These are phyloP conservation scores for Neurospora hispaniola DNA, from an alignment of 495 filamentous ascomycete genomes.

Conservation along the genomic window DNA sequence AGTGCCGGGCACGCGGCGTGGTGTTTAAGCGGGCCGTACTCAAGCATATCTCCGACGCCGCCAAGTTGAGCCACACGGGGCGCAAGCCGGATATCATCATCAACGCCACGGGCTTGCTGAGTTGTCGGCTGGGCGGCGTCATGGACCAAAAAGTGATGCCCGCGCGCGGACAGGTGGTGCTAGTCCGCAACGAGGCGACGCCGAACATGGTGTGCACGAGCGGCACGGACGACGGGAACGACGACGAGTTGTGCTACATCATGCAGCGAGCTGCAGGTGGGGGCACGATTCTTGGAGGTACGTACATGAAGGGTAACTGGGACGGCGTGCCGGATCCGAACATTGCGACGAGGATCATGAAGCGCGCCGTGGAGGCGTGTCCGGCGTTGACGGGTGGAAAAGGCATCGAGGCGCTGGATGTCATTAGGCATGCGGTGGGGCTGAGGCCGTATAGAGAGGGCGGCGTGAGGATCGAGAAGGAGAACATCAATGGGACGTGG, in stretches of 20 bases:
- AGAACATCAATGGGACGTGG: conserved; percentile 55
- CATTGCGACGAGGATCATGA: conserved; percentile 80
- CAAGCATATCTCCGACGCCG: conserved; percentile 64
- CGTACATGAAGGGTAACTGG: conserved; percentile 75
- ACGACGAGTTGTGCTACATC: conserved; percentile 73
- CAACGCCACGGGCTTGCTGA: conserved; percentile 71
- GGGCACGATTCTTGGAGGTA: conserved; percentile 77
- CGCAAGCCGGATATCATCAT: conserved; percentile 59
- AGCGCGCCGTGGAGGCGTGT: conserved; percentile 58
- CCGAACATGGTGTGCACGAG: conserved; percentile 59
- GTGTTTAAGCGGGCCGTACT: conserved; percentile 48
- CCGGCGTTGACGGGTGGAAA: conserved; percentile 66
- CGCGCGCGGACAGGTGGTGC: conserved; percentile 74
- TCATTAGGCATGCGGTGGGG: conserved; percentile 87
- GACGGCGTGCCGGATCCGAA: conserved; percentile 73
- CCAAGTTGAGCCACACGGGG: conserved; percentile 50
- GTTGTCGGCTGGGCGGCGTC: conserved; percentile 72
- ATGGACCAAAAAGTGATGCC: conserved; percentile 65
- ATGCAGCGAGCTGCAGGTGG: conserved; percentile 81
- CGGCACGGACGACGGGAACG: conserved; percentile 64
- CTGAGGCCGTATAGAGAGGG: conserved; percentile 65
- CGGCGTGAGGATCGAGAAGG: conserved; percentile 75
- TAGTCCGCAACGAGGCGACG: conserved; percentile 74
- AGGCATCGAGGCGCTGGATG: conserved; percentile 66
- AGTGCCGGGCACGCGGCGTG: conserved; percentile 62